Evolutionary conservation across 1,284 basidiomycete species (phyloP), one percentile per base, ranked within the genome.

Genomic region (Cryptococcus sp.): DNA sequence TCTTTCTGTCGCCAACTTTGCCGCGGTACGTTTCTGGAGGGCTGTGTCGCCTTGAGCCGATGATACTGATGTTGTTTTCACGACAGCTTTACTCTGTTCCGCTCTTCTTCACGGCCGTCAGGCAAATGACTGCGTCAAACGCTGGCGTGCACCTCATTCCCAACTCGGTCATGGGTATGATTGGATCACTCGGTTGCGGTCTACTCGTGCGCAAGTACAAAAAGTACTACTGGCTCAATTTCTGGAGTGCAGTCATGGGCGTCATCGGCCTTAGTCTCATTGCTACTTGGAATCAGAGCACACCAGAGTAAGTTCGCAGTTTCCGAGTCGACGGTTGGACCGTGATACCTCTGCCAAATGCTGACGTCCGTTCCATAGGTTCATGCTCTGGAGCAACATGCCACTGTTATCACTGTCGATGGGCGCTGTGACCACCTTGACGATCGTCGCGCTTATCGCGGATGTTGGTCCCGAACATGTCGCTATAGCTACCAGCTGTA

Each of bases 81-180:
- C 45, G 15, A 16, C 64, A 92, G 90, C 80, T 93, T 38, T 94
- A 93, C 78, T 90, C 90, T 68, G 82, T 91, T 29, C 91, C 91
- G 19, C 76, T 93, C 74, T 93, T 90, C 80, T 94, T 91, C 69
- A 87, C 89, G 58, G 87, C 91, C n/a, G 93, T 93, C 46, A 84
- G 85, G 61, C 80, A 91, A 57, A 82, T 85, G 66, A 85, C 86
- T 15, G 83, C 92, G 17, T 84, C 87, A 37, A 80, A 83, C 60
- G 84, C 91, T 52, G 90, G 90, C 85, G 55, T 89, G 19, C 93
- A 93, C 79, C 78, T 96, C 38, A 82, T 96, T 48, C 93, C 93
- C 26, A 91, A 93, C 80, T 91, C 90, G 50, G 85, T 93, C 61
- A 86, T 88, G 50, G 84, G 93, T 54, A 87, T 90, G 17, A 79